phyloP scores from a whole-genome alignment of 2,329 filamentous ascomycete genomes.

The Aspergillus vadensis region DNA sequence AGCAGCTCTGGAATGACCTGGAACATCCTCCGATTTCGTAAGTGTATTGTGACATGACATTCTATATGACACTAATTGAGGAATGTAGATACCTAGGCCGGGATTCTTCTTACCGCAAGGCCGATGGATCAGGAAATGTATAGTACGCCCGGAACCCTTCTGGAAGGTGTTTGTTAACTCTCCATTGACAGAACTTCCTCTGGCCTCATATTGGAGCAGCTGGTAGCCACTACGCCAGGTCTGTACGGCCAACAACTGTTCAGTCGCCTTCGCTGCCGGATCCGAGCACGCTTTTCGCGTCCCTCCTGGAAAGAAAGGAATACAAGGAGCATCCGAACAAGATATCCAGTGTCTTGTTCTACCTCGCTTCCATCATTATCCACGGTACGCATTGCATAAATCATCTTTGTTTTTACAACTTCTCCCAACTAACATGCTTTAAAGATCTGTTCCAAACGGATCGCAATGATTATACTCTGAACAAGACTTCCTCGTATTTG shows the following conservation, averaged over 20 bases:
- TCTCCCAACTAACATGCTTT: constrained; percentile 20
- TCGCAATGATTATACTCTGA: constrained; percentile 63
- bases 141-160: constrained; percentile 15
- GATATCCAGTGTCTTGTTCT: constrained; percentile 76
- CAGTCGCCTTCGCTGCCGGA: constrained; percentile 65
- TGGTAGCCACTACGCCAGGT: constrained; percentile 68
- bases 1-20: constrained; percentile 57
- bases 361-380: constrained; percentile 70
- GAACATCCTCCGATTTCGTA: constrained; percentile 56
- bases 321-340: constrained; percentile 68
- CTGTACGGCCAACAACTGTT: constrained; percentile 59
- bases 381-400: constrained; percentile 42
- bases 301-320: constrained; percentile 63
- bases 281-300: constrained; percentile 67
- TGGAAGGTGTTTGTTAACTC: constrained; percentile 6
- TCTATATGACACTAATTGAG: constrained; percentile 18
- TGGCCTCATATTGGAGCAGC: constrained; percentile 66
- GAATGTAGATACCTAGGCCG: constrained; percentile 40
- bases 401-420: neutral
- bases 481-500: constrained; percentile 72
- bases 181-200: constrained; percentile 57
- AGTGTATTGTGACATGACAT: constrained; percentile 33
- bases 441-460: constrained; percentile 67
- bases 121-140: constrained; percentile 48
- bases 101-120: constrained; percentile 36